A percentile compares a stretch with the other conserved stretches of the same genome.
Evolutionary conservation across 345 rosid species (phyloP).

Genomic region (Gossypium herbaceum): DNA sequence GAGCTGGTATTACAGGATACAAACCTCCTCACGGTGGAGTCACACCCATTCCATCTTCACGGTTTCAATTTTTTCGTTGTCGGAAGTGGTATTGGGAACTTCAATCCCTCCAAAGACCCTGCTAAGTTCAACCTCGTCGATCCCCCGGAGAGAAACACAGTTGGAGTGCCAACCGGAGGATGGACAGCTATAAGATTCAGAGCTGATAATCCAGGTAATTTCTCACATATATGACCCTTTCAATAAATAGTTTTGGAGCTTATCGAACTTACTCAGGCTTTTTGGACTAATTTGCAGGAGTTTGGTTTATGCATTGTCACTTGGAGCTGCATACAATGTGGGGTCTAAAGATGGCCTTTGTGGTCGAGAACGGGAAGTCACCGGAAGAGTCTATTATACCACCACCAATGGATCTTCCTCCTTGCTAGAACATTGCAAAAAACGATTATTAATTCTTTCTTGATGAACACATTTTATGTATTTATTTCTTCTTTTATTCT

Average conservation of each 20-base stretch:
- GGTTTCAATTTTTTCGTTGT: conserved; percentile 60
- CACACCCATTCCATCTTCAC: conserved; percentile 67
- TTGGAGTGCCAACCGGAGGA: conserved; percentile 74
- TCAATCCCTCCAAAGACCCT: conserved; percentile 38
- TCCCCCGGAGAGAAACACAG: conserved; percentile 70
- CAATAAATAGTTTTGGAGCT: too few species aligned
- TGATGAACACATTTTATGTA: neutral
- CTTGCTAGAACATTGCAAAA: conserved; percentile 27
- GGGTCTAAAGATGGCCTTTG: conserved; percentile 61
- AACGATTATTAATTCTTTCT: neutral
- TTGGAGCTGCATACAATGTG: conserved; percentile 50
- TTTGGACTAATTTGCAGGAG: conserved; percentile 25
- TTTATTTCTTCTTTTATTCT: conserved; percentile 10
- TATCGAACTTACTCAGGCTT: neutral
- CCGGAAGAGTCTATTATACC: conserved; percentile 38
- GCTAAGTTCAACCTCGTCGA: conserved; percentile 56
- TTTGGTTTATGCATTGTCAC: conserved; percentile 48
- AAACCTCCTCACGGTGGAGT: conserved; percentile 54
- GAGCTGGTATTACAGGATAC: conserved; percentile 59
- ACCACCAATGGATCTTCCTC: conserved; percentile 51
- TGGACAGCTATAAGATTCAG: conserved; percentile 71
- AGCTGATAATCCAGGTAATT: conserved; percentile 77
- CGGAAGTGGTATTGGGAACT: conserved; percentile 56
- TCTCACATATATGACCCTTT: neutral
- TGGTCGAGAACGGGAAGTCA: conserved; percentile 44